These are phyloP conservation scores for Calonectria crousiana DNA, from an alignment of 2,329 filamentous ascomycete species.

Conservation along the genomic window DNA sequence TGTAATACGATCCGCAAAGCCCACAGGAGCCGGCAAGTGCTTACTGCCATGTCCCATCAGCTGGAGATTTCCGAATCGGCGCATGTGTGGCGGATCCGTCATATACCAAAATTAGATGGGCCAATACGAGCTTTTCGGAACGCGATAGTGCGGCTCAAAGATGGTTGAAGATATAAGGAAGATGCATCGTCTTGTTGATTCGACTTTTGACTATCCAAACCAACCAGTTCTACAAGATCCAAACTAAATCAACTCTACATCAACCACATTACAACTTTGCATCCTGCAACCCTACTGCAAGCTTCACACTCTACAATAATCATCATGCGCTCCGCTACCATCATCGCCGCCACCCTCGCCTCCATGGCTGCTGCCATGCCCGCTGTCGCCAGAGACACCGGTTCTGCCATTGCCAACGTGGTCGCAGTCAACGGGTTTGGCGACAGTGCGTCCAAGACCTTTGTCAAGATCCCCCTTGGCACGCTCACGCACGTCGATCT, in stretches of 20 bases:
- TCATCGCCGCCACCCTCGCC: slow-evolving; percentile 17
- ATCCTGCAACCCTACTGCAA: neutral
- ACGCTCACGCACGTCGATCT: slow-evolving; percentile 17
- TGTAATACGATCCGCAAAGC: neutral
- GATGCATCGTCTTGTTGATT: neutral
- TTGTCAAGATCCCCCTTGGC: slow-evolving; percentile 19
- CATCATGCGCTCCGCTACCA: slow-evolving; percentile 21
- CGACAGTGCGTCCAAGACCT: neutral
- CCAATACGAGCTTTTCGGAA: slow-evolving; percentile 6
- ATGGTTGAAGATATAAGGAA: neutral
- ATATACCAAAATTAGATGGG: slow-evolving; percentile 12
- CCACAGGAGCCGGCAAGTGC: neutral
- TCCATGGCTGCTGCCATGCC: slow-evolving; percentile 15
- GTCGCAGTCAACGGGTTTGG: slow-evolving; percentile 14
- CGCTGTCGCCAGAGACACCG: neutral
- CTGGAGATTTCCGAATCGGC: neutral
- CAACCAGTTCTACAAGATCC: neutral
- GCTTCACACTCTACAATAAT: neutral
- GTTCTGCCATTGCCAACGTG: slow-evolving; percentile 14
- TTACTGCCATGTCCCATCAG: slow-evolving; percentile 3
- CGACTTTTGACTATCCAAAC: neutral
- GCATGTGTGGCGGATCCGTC: neutral
- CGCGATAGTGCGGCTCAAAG: too few relatives aligned
- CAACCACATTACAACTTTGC: neutral
- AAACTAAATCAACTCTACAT: neutral